phyloP scores from a whole-genome alignment of 768 basidiomycete species.

The Lyophyllum semitale region DNA sequence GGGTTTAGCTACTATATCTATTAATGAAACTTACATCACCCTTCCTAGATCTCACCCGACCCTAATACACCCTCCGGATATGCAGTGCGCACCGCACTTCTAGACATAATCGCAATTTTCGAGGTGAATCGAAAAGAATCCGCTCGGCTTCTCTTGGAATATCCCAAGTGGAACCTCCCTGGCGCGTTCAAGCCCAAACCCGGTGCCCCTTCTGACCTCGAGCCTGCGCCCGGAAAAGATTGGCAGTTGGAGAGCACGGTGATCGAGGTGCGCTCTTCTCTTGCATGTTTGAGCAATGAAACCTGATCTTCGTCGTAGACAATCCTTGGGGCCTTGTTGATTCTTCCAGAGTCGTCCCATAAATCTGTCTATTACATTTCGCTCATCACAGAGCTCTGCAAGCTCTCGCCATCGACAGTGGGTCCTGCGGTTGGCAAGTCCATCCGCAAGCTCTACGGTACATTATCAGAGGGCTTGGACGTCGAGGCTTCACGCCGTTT shows the following conservation, averaged over 20 bases:
- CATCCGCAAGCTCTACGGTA: constrained; percentile 80
- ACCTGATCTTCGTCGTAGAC: constrained; percentile 42
- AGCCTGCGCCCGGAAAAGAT: constrained; percentile 62
- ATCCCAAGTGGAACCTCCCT: constrained; percentile 78
- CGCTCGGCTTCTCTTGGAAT: constrained; percentile 82
- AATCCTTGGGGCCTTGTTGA: constrained; percentile 70
- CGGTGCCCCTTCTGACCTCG: constrained; percentile 51
- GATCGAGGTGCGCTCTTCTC: constrained; percentile 62
- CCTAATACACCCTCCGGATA: constrained; percentile 77
- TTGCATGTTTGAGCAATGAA: not conserved
- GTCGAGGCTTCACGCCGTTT: constrained; percentile 81
- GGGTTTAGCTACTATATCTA: not conserved
- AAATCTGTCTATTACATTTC: constrained; percentile 86
- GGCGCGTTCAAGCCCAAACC: constrained; percentile 87
- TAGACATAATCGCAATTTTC: constrained; percentile 84
- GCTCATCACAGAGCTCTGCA: constrained; percentile 91
- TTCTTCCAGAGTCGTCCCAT: constrained; percentile 76
- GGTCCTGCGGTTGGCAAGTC: constrained; percentile 97
- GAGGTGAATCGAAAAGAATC: constrained; percentile 97
- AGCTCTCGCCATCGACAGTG: constrained; percentile 87
- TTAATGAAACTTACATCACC: not conserved
- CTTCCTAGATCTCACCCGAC: constrained; percentile 70
- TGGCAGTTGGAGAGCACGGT: constrained; percentile 90
- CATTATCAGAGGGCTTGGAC: constrained; percentile 85
- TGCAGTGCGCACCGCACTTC: constrained; percentile 69